Conservation (phyloP, 208 protist genomes). For the Trypanosoma scelopori region DNA sequence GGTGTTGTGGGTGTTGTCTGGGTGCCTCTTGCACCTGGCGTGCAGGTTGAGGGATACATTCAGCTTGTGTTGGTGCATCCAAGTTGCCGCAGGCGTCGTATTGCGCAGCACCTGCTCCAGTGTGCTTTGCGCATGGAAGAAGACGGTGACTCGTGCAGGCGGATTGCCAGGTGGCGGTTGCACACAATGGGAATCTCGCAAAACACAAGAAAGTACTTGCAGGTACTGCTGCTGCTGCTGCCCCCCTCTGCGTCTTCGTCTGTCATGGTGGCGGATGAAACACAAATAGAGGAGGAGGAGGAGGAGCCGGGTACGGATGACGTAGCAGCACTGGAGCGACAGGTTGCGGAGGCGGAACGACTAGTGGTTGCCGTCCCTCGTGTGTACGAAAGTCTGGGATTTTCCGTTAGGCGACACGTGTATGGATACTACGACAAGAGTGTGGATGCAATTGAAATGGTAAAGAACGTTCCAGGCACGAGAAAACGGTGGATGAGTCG, state of each 20-base stretch:
- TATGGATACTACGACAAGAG: conserved; percentile 52
- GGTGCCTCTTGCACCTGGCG: conserved; percentile 45
- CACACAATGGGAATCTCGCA: conserved; percentile 52
- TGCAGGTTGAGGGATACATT: conserved; percentile 68
- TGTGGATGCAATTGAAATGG: conserved; percentile 71
- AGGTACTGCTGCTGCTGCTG: not conserved
- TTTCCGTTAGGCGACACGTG: conserved; percentile 44
- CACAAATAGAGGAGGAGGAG: not conserved
- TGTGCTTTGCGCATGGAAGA: conserved; percentile 15
- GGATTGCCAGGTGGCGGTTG: conserved; percentile 56
- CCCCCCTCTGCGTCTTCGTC: not conserved
- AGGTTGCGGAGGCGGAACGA: conserved; percentile 28
- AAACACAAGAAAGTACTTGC: conserved; percentile 30
- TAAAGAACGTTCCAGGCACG: conserved; percentile 24
- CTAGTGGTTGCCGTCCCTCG: conserved; percentile 29
- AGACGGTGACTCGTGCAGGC: conserved; percentile 1
- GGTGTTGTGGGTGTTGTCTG: conserved; percentile 72
- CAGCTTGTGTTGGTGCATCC: conserved; percentile 59
- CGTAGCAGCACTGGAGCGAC: not conserved
- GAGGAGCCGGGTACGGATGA: not conserved
- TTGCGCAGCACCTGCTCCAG: conserved; percentile 41
- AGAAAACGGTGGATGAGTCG: conserved; percentile 4
- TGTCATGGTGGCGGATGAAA: not conserved
- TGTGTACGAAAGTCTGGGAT: conserved; percentile 55
- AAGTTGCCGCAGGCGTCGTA: conserved; percentile 31